Percentiles rank a stretch among this genome's conserved stretches.
phyloP scores from a whole-genome alignment of 441 rosid species.

The Rhodomyrtus psidioides region DNA sequence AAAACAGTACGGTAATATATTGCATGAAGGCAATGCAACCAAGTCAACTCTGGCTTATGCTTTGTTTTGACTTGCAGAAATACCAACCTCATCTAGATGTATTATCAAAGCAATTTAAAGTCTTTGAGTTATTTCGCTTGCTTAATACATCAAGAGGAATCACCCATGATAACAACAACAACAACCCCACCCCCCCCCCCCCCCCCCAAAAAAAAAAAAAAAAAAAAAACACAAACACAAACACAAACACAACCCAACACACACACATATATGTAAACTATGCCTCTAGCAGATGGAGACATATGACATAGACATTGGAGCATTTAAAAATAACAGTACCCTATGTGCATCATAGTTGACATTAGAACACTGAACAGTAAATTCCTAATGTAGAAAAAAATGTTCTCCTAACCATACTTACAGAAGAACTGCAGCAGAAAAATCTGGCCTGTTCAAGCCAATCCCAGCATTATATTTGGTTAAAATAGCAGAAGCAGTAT shows the following conservation, averaged over 20 bases:
- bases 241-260: no score
- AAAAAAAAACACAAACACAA: no score
- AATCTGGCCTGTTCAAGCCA: conserved; percentile 49
- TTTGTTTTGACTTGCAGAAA: neutral
- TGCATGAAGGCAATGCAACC: neutral
- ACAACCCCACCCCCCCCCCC: neutral
- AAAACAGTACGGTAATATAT: neutral
- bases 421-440: conserved; percentile 59
- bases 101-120: neutral
- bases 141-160: neutral
- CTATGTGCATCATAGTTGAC: neutral
- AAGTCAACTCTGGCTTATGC: neutral
- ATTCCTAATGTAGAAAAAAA: neutral
- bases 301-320: neutral
- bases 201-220: no score
- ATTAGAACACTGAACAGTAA: neutral
- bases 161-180: neutral
- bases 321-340: neutral
- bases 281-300: neutral
- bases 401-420: conserved; percentile 22
- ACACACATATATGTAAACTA: neutral
- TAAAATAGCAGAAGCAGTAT: conserved; percentile 58
- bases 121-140: neutral
- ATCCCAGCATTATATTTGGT: conserved; percentile 68
- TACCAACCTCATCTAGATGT: neutral